Evolutionary conservation across 306 rosid species (phyloP), one percentile per base, ranked within the genome.

Genomic region (Inga oerstediana): DNA sequence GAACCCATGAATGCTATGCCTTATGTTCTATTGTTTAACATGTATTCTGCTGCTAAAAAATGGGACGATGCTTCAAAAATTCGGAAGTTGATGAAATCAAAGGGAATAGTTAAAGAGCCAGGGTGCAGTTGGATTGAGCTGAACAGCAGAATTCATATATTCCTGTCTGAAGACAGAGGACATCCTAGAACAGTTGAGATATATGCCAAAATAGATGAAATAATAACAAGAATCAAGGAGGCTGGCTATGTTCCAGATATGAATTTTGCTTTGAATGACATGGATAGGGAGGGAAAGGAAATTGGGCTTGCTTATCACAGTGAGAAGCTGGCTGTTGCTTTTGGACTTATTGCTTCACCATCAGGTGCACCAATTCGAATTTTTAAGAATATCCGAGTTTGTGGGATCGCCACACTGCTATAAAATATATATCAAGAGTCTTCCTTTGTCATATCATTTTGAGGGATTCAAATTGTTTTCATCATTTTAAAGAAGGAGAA

Each of bases 401-500:
- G 97, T 81, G 98, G 35, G 97, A 94, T 85, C 93, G 98, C 78
- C 98, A 94, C 83, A 86, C 89, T n/a, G 94, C 98, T 17, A 92
- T 93, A 91, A 93, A 92, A 77, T 91, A 81, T 80, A 87, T 92
- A 72, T 93, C 98, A 15, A 79, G 35, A 64, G 88, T 90, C 70
- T 89, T 83, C 43, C 32, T 66, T 67, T 81, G 95, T 52, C 95
- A 92, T 86, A 88, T 95, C 83, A 88, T 93, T 79, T 83, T 93
- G 90, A 93, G 98, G 87, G 98, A 95, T 89, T 90, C 94, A 52
- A 95, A 92, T 84, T 93, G 98, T 76, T 95, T 95, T 87, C 97
- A 92, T 87, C 98, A 93, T 89, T 93, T 93, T 78, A 90, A 79
- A 74, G 92, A 85, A 19, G 97, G 98, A 56, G 82, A 84, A 71